Conservation (phyloP, 371 early-diverging fungal species). For the Apophysomyces sp. region DNA sequence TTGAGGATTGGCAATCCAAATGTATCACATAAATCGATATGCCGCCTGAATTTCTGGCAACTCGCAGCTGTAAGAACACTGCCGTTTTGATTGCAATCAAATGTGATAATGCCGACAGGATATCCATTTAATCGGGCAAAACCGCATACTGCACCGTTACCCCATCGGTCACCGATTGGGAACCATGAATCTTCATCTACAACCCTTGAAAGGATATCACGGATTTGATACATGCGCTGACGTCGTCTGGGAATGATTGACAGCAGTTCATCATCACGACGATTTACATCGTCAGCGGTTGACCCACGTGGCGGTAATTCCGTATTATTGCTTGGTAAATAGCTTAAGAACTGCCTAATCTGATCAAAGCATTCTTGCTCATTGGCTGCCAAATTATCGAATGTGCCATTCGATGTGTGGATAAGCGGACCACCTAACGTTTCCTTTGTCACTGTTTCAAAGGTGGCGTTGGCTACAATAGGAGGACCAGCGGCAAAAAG, state of each 20-base stretch:
- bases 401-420: conserved; percentile 41
- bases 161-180: conserved; percentile 47
- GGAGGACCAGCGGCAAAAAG: conserved; percentile 47
- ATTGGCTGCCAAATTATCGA: conserved; percentile 37
- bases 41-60: conserved; percentile 44
- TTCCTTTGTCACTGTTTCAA: conserved; percentile 42
- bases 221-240: conserved; percentile 41
- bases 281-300: conserved; percentile 18
- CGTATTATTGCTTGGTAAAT: conserved; percentile 29
- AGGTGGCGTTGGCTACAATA: conserved; percentile 42
- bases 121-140: conserved; percentile 35
- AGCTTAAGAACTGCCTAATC: conserved; percentile 36
- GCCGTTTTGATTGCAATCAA: conserved; percentile 40
- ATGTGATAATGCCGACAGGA: conserved; percentile 41
- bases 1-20: conserved; percentile 46
- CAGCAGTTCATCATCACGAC: conserved; percentile 37
- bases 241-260: conserved; percentile 38
- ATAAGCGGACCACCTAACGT: conserved; percentile 35
- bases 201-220: conserved; percentile 32
- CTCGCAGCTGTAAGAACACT: conserved; percentile 35
- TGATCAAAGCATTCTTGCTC: conserved; percentile 44
- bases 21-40: conserved; percentile 45
- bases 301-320: conserved; percentile 23
- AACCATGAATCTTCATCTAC: conserved; percentile 42
- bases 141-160: conserved; percentile 47